Conservation (phyloP, 2,329 filamentous ascomycete species). For the Leptodontidium sp. region DNA sequence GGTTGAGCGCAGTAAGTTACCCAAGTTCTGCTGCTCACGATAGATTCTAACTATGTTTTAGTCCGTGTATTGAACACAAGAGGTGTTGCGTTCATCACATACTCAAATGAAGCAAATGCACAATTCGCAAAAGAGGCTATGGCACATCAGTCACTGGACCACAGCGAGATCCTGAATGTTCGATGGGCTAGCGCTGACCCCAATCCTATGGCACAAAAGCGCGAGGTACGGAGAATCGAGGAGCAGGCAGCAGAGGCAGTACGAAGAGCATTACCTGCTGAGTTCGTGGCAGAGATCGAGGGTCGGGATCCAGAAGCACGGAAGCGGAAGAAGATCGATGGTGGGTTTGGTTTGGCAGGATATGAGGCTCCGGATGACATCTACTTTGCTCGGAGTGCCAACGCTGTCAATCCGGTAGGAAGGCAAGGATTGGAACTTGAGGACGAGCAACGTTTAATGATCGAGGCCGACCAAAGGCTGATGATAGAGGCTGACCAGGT, state of each 20-base stretch:
- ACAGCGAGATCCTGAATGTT: conserved; percentile 93
- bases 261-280: conserved; percentile 82
- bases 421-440: conserved; percentile 69
- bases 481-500: conserved; percentile 45
- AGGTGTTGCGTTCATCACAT: conserved; percentile 95
- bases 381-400: conserved; percentile 84
- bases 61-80: conserved; percentile 85
- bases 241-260: conserved; percentile 97
- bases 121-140: conserved; percentile 96
- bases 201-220: conserved; percentile 92
- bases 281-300: conserved; percentile 93
- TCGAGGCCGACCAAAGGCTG: conserved; percentile 56
- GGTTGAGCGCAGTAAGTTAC: conserved; percentile 72
- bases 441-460: conserved; percentile 65
- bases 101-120: conserved; percentile 86
- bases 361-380: conserved; percentile 95
- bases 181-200: conserved; percentile 97
- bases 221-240: conserved; percentile 87
- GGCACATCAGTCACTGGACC: conserved; percentile 91
- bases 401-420: conserved; percentile 67
- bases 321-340: conserved; percentile 90
- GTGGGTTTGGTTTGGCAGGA: conserved; percentile 75
- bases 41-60: conserved; percentile 41
- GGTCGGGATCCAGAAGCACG: conserved; percentile 86
- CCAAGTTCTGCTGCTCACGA: background rate